Conservation (phyloP, 495 filamentous ascomycete species). For the Xylaria bambusicola region DNA sequence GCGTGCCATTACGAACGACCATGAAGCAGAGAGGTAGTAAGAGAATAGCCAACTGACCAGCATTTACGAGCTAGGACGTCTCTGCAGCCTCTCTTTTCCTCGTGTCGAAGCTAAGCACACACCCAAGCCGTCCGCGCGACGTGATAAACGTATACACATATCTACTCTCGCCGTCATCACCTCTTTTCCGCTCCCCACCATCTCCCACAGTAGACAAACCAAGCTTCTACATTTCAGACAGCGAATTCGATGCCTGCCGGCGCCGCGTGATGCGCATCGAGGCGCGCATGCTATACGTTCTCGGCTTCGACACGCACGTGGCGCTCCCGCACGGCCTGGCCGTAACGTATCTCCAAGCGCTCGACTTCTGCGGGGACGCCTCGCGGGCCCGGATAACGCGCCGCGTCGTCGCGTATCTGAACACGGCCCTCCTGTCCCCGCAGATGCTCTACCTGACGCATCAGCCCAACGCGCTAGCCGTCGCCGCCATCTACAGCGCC, state of each 20-base stretch:
- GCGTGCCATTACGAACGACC: background rate
- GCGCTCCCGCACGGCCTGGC: conserved; percentile 84
- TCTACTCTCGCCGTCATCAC: conserved; percentile 68
- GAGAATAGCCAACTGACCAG: no score
- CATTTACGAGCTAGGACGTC: conserved; percentile 58
- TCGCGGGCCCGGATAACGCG: conserved; percentile 53
- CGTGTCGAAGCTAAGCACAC: conserved; percentile 77
- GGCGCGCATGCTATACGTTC: conserved; percentile 67
- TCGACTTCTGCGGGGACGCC: conserved; percentile 56
- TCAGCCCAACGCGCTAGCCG: conserved; percentile 82
- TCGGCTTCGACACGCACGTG: conserved; percentile 82
- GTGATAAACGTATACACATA: conserved; percentile 83
- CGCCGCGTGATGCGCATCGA: conserved; percentile 68
- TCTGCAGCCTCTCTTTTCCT: conserved; percentile 84
- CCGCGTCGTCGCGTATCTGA: conserved; percentile 74
- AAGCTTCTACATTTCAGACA: conserved; percentile 73
- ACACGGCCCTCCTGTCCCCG: conserved; percentile 78
- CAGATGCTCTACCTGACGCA: conserved; percentile 90
- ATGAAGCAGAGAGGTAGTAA: no score
- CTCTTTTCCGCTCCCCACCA: conserved; percentile 54
- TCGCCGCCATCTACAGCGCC: conserved; percentile 85
- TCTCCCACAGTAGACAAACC: conserved; percentile 51
- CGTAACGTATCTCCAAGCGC: conserved; percentile 88
- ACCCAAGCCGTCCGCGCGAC: conserved; percentile 73
- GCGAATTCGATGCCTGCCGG: conserved; percentile 63